A percentile compares a stretch with the other conserved stretches of the same genome.
phyloP scores from a whole-genome alignment of 495 filamentous ascomycete species.

The Aspergillus wentii region DNA sequence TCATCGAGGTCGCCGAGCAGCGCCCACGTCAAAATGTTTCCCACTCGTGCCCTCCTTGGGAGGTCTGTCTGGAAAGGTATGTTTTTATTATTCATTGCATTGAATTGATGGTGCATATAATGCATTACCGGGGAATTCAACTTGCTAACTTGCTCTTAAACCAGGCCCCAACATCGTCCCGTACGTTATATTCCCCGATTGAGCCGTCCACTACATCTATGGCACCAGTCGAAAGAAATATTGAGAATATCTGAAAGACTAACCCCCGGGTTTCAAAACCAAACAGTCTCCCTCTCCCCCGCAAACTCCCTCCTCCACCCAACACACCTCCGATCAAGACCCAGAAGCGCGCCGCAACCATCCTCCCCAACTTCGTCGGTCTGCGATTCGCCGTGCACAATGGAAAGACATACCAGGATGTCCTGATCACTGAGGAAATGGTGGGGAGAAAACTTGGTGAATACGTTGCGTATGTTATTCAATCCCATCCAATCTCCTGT shows the following conservation, averaged over 20 bases:
- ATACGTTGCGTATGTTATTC: conserved; percentile 77
- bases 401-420: conserved; percentile 87
- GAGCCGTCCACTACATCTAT: background rate
- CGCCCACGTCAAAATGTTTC: conserved; percentile 46
- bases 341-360: conserved; percentile 84
- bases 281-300: conserved; percentile 38
- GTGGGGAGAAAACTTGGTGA: conserved; percentile 96
- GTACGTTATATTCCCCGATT: conserved; percentile 27
- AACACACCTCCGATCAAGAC: conserved; percentile 77
- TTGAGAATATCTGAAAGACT: conserved; percentile 1
- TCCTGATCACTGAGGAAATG: conserved; percentile 94
- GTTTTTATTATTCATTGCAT: conserved; percentile 1
- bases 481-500: conserved; percentile 1
- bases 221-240: background rate
- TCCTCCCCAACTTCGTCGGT: conserved; percentile 94
- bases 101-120: no score
- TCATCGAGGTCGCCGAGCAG: conserved; percentile 3
- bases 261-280: background rate
- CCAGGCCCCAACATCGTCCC: conserved; percentile 52
- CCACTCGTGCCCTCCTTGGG: conserved; percentile 53
- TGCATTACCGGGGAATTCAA: background rate
- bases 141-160: conserved; percentile 13
- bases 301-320: conserved; percentile 42
- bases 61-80: conserved; percentile 77
- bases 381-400: conserved; percentile 92